Base-by-base conservation (phyloP, 2,329 filamentous ascomycete species). In the Pseudogymnoascus sp. region DNA sequence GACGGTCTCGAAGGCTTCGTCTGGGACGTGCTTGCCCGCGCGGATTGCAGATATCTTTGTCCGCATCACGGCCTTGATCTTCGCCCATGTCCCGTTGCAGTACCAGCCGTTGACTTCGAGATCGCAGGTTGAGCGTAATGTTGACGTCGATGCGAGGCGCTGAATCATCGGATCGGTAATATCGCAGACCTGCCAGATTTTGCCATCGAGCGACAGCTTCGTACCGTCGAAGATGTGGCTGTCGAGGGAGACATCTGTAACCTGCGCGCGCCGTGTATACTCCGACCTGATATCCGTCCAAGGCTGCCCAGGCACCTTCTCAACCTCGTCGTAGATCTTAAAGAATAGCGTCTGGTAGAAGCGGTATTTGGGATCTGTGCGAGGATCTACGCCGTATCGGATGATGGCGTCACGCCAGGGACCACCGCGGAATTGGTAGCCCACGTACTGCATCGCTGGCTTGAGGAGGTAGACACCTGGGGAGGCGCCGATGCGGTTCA, bases 151-250 rank as follows among this genome's bases (percentile, higher is more conserved):
- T 40, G 96, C 80, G 2, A 97, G 77, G 9, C 79, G 74, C 0
- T 79, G 77, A 1, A 97, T 79, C 1, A 93, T 71, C 0, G 91
- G 90, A 69, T 97, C 93, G 0, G 85, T 88, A 62, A 97, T 88
- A 73, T 99, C 95, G 76, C 92, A 96, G 25, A 96, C 83, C 78
- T 97, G 95, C 89, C 92, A 99, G 59, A 95, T 88, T 70, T 95
- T 95, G 40, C 92, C 92, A 70, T 96, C 92, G 1, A 84, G 83
- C 14, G 85, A 85, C 62, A 93, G 85, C 1, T 82, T 83, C 64
- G 86, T 80, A 55, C 93, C 93, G 65, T 96, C 91, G 74, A 97
- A 97, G 1, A 93, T 79, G 74, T 97, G 93, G 61, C 81, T 87
- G 31, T 78, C 73, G 18, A 74, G 75, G 35, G 65, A 62, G 12